phyloP scores from a whole-genome alignment of 805 yeast genomes.

The Candida qinlingensis region DNA sequence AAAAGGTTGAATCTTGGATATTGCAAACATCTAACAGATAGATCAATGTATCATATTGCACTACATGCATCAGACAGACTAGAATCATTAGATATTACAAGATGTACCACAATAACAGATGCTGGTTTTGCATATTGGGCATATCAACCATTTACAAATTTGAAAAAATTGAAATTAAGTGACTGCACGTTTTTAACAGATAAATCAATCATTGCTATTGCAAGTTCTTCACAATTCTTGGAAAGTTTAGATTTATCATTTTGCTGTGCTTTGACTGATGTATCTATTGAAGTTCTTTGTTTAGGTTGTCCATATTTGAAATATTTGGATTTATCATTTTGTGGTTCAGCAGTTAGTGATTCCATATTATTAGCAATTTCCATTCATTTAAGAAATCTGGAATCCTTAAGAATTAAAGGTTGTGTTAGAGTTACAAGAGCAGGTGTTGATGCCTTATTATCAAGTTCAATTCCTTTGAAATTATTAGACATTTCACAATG shows the following conservation, averaged over 20 bases:
- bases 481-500: constrained; percentile 66
- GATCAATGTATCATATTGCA: constrained; percentile 58
- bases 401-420: constrained; percentile 51
- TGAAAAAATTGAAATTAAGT: constrained; percentile 48
- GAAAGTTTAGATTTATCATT: constrained; percentile 58
- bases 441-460: constrained; percentile 63
- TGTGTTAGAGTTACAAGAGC: constrained; percentile 74
- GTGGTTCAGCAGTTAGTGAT: constrained; percentile 79
- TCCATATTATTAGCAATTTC: constrained; percentile 58
- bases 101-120: constrained; percentile 78
- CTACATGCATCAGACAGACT: constrained; percentile 51
- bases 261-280: constrained; percentile 71
- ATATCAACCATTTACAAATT: constrained; percentile 45
- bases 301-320: constrained; percentile 57
- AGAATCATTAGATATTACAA: constrained; percentile 53
- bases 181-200: constrained; percentile 76
- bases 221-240: constrained; percentile 54
- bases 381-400: constrained; percentile 44
- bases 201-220: constrained; percentile 54
- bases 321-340: constrained; percentile 57
- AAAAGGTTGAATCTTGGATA: constrained; percentile 56
- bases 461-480: constrained; percentile 48
- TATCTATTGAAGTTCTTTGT: constrained; percentile 59
- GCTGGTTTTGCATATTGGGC: constrained; percentile 67
- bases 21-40: constrained; percentile 71